Evolutionary conservation across 768 basidiomycete genomes (phyloP).

Genomic region (Amanita thiersii): DNA sequence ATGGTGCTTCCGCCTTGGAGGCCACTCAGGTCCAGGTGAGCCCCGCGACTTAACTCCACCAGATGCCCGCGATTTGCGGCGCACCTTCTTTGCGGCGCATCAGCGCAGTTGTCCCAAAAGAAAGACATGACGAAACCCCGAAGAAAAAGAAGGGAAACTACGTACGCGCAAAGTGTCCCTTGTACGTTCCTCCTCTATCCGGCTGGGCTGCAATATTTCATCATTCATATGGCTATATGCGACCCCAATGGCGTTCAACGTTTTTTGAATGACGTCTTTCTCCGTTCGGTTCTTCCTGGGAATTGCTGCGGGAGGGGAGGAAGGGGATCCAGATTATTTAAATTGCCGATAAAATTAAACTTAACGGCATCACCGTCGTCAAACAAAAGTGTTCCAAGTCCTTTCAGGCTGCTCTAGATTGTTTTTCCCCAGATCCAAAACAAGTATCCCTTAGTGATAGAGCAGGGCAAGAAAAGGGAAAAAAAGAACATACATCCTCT

Average conservation of each 20-base stretch:
- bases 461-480: too few species aligned
- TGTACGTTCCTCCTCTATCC: constrained; percentile 58
- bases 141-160: not conserved
- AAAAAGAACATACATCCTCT: constrained; percentile 24
- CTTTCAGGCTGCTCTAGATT: constrained; percentile 43
- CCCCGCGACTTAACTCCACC: constrained; percentile 15
- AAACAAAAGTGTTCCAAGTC: constrained; percentile 59
- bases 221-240: constrained; percentile 73
- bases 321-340: too few species aligned
- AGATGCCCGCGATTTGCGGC: constrained; percentile 20
- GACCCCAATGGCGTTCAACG: constrained; percentile 53
- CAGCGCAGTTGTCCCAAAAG: constrained; percentile 8
- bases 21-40: constrained; percentile 46
- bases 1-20: constrained; percentile 57
- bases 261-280: constrained; percentile 42
- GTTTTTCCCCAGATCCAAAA: constrained; percentile 3
- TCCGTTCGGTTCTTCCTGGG: constrained; percentile 24
- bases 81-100: constrained; percentile 1
- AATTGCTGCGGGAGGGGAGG: constrained; percentile 21
- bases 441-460: not conserved
- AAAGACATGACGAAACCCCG: constrained; percentile 1
- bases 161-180: constrained; percentile 44
- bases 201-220: constrained; percentile 57
- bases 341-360: too few species aligned
- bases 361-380: constrained; percentile 58